Conservation (phyloP, 1,139 yeast genomes). For the Candida sojae region DNA sequence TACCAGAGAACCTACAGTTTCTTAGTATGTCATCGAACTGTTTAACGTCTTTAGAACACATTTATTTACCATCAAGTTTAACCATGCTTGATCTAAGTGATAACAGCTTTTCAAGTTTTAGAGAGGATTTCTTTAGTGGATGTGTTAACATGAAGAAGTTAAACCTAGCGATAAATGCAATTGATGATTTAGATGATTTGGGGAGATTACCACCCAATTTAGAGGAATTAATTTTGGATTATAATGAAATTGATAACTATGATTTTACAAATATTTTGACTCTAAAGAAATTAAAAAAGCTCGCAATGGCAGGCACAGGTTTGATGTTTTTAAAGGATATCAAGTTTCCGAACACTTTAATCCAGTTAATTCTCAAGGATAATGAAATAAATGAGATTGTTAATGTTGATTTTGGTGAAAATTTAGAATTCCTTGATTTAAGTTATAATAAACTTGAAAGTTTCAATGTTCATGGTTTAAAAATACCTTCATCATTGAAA, state of each 20-base stretch:
- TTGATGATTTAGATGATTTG: conserved; percentile 28
- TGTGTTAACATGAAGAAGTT: conserved; percentile 15
- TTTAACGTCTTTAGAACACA: conserved; percentile 13
- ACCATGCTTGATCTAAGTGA: conserved; percentile 18
- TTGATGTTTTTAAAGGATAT: conserved; percentile 19
- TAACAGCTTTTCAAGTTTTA: conserved; percentile 19
- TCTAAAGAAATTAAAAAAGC: conserved; percentile 15
- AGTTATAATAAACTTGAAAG: conserved; percentile 16
- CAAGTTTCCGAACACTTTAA: conserved; percentile 19
- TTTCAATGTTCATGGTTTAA: conserved; percentile 12
- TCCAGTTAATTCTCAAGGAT: conserved; percentile 17
- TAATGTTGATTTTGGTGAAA: conserved; percentile 16
- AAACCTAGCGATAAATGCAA: conserved; percentile 20
- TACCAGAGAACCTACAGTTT: conserved; percentile 18
- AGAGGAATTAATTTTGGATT: conserved; percentile 20
- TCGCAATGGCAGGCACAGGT: conserved; percentile 25
- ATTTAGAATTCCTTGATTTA: conserved; percentile 16
- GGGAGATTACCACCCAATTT: conserved; percentile 22
- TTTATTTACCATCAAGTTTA: conserved; percentile 17
- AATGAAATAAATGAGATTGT: conserved; percentile 21
- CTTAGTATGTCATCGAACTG: conserved; percentile 20
- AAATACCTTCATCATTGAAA: conserved; percentile 10
- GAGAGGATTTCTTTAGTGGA: conserved; percentile 15
- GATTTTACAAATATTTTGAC: conserved; percentile 21
- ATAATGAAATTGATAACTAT: conserved; percentile 25